Conservation (phyloP, 1,284 basidiomycete species). For the Puccinia polysora region DNA sequence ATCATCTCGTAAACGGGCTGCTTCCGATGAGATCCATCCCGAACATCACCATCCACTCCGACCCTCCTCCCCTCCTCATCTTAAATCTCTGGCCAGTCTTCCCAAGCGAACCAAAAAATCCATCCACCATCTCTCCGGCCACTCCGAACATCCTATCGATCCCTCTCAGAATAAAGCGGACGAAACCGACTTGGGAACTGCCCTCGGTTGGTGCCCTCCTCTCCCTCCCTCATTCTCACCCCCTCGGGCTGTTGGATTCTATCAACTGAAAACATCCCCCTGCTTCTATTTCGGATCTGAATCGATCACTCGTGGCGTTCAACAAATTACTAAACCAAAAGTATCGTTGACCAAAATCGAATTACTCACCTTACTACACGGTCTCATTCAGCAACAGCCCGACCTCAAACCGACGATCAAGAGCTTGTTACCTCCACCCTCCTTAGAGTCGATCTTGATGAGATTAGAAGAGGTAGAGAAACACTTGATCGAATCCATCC, state of each 20-base stretch:
- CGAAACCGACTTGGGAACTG: slow-evolving; percentile 32
- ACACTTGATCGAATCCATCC: slow-evolving; percentile 20
- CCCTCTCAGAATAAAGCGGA: slow-evolving; percentile 19
- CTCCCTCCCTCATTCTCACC: neutral
- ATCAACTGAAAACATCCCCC: no score
- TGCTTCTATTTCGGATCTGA: no score
- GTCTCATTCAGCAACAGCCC: slow-evolving; percentile 23
- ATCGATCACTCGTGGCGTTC: neutral
- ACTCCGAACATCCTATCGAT: neutral
- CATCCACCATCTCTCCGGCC: neutral
- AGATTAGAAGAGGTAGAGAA: slow-evolving; percentile 21
- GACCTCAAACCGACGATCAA: slow-evolving; percentile 30
- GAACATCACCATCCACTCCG: neutral
- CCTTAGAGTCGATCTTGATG: slow-evolving; percentile 11
- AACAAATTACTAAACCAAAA: slow-evolving; percentile 7
- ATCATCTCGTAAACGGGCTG: slow-evolving; percentile 29
- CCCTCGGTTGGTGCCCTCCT: slow-evolving; percentile 6
- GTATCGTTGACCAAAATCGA: slow-evolving; percentile 34
- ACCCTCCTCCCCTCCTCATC: neutral
- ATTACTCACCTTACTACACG: slow-evolving; percentile 18
- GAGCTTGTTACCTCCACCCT: slow-evolving; percentile 20
- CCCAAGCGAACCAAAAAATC: slow-evolving; percentile 29
- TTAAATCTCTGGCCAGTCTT: neutral
- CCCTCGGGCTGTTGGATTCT: neutral
- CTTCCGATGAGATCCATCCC: slow-evolving; percentile 23